Percentiles rank a stretch among this genome's conserved stretches.
These are phyloP conservation scores for Podaxis sp. DNA, from an alignment of 768 basidiomycete genomes.

Conservation along the genomic window DNA sequence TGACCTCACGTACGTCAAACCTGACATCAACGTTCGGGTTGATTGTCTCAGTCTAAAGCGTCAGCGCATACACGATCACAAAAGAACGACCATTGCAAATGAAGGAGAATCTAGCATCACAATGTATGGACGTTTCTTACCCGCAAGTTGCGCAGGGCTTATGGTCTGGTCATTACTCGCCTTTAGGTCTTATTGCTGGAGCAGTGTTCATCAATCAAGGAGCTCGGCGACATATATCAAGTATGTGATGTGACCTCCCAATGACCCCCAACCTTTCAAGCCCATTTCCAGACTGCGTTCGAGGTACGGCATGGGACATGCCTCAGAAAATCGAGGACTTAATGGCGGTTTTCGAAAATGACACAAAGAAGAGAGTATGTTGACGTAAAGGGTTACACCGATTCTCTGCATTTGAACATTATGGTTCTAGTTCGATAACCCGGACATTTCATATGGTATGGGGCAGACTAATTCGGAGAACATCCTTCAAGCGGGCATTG, in stretches of 20 bases:
- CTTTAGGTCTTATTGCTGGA: background rate
- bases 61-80: background rate
- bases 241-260: background rate
- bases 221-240: background rate
- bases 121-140: background rate
- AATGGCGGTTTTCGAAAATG: background rate
- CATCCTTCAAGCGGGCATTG: background rate
- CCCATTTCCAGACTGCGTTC: background rate
- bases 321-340: background rate
- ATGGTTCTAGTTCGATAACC: background rate
- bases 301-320: background rate
- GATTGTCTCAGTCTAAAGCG: too few relatives aligned
- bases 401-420: background rate
- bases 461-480: background rate
- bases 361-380: background rate
- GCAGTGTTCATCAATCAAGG: background rate
- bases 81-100: background rate
- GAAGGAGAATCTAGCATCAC: background rate
- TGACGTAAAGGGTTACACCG: background rate
- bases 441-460: background rate
- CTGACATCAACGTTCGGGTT: too few relatives aligned
- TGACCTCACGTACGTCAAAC: background rate
- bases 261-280: background rate
- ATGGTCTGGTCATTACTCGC: background rate
- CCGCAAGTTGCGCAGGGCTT: background rate